Conservation (phyloP, 257 asterid species). For the Ajuga chamaepitys region DNA sequence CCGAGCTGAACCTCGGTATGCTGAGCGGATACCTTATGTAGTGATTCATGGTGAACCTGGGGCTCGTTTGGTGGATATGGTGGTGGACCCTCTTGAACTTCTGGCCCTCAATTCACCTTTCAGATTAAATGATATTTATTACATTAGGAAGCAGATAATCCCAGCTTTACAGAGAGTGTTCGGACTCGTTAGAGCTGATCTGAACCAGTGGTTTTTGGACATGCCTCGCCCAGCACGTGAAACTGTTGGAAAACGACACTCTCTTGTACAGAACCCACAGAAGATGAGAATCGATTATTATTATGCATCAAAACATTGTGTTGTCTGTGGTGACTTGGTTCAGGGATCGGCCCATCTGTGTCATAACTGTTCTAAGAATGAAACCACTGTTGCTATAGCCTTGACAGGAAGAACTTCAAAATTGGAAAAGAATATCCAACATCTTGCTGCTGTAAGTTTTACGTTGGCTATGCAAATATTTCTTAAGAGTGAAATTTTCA, state of each 20-base stretch:
- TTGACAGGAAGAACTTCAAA: conserved; percentile 75
- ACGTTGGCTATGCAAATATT: not conserved
- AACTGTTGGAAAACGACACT: conserved; percentile 45
- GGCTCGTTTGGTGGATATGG: conserved; percentile 83
- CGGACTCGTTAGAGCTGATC: conserved; percentile 86
- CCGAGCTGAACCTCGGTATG: conserved; percentile 93
- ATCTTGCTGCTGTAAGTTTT: conserved; percentile 82
- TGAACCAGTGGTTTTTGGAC: conserved; percentile 75
- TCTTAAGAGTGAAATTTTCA: not conserved
- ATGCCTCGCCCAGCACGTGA: conserved; percentile 83
- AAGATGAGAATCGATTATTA: conserved; percentile 76
- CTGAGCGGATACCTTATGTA: conserved; percentile 86
- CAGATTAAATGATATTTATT: conserved; percentile 74
- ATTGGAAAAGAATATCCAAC: conserved; percentile 73
- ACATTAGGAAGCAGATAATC: conserved; percentile 86
- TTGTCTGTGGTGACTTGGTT: conserved; percentile 70
- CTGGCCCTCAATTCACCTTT: conserved; percentile 67
- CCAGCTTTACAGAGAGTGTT: conserved; percentile 86
- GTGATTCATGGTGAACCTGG: conserved; percentile 97
- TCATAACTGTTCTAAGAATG: conserved; percentile 48
- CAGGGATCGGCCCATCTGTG: conserved; percentile 65
- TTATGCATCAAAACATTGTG: conserved; percentile 72
- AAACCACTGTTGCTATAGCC: conserved; percentile 52
- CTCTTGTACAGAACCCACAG: conserved; percentile 35
- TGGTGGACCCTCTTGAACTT: conserved; percentile 78